Evolutionary conservation across 225 moss, liverwort and hornwort genomes (phyloP).

Genomic region (Climacium dendroides): DNA sequence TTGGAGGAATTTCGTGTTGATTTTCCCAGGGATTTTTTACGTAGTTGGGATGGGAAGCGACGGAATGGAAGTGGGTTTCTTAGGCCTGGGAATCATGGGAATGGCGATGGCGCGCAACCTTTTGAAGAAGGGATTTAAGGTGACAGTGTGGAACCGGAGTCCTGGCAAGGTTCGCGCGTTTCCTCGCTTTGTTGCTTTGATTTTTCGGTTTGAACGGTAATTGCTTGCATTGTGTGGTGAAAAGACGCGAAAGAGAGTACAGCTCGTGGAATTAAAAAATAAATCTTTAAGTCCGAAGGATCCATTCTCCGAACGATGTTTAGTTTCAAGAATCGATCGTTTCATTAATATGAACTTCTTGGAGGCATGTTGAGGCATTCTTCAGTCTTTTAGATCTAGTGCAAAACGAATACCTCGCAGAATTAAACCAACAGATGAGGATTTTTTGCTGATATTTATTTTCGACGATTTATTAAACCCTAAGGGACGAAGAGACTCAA

Average conservation of each 20-base stretch:
- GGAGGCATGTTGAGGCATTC: neutral
- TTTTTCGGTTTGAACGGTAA: neutral
- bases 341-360: neutral
- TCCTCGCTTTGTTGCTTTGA: neutral
- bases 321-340: neutral
- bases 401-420: neutral
- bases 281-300: neutral
- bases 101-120: conserved; percentile 73
- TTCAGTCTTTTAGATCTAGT: neutral
- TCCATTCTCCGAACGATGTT: neutral
- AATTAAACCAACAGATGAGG: neutral
- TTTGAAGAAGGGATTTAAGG: conserved; percentile 63
- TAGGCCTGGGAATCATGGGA: conserved; percentile 93
- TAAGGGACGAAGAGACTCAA: too few species aligned
- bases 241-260: neutral
- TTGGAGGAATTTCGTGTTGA: neutral
- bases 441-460: neutral
- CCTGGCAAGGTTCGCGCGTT: conserved; percentile 42
- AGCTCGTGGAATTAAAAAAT: neutral
- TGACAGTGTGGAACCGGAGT: conserved; percentile 93
- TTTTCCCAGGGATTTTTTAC: neutral
- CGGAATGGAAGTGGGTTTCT: conserved; percentile 57
- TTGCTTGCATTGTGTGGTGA: neutral
- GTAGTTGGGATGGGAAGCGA: conserved; percentile 11
- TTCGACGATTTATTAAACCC: neutral